Evolutionary conservation across 2,329 filamentous ascomycete species (phyloP), one percentile per base, ranked within the genome.

Genomic region (Didymella exigua): DNA sequence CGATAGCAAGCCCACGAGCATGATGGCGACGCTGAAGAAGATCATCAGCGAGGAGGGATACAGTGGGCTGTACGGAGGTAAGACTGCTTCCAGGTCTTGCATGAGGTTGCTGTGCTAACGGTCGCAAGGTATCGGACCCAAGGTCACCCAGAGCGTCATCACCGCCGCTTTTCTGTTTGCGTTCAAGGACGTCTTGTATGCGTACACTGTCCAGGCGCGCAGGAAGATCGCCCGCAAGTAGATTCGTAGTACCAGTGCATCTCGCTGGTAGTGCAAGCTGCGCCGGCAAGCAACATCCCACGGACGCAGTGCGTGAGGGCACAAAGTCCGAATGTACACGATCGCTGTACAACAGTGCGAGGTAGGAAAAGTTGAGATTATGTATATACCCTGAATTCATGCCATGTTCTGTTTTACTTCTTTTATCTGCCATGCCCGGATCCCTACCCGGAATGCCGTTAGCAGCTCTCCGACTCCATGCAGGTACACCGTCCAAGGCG

Each of bases 101-200:
- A 24, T n/a, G 18, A 21, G 4, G 3, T 5, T 19, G 18, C 3
- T 36, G 18, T 42, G 23, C 38, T 53, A 18, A 31, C 4, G 24
- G 54, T 34, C 16, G 7, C 2, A 62, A 96, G 93, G 93, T 49
- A 96, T 99, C 71, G 92, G 88, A 19, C 92, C 95, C 65, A 99
- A 99, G 83, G 89, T 99, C 64, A 93, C 92, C 18, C 95, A 99
- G 79, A 97, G 93, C 72, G 95, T 98, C 40, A 84, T 99, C 59
- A 99, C 95, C 4, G 95, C 95, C 5, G 95, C 95, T 2, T 92
- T 98, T 77, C 81, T 99, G 54, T 99, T 99, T 74, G 95, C 93
- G 2, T 97, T 99, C 81, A 99, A 99, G 82, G 95, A 99, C 73
- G 90, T 91, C 6, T 83, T 99, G 5, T 99, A 98, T 74, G 90